Evolutionary conservation across 208 protist species (phyloP).

Genomic region (Porcisia hertigi): DNA sequence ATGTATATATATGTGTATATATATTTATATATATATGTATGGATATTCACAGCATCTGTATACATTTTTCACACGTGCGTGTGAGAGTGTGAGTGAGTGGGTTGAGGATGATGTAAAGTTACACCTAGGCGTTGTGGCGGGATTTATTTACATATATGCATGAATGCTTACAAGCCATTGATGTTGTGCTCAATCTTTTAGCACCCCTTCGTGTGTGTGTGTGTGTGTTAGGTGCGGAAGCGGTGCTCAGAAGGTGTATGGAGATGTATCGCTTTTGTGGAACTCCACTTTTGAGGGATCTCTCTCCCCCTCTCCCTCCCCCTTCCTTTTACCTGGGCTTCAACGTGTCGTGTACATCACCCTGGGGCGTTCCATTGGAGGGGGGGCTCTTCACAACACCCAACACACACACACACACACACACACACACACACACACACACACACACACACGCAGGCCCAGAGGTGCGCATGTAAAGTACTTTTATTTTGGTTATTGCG

Average conservation of each 20-base stretch:
- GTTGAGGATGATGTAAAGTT: neutral
- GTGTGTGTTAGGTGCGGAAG: too few species aligned
- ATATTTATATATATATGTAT: neutral
- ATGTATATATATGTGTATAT: neutral
- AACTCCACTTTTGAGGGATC: too few species aligned
- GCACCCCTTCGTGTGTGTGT: neutral
- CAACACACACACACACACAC: neutral
- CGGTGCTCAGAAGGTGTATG: too few species aligned
- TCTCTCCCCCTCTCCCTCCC: too few species aligned
- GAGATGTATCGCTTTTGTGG: too few species aligned
- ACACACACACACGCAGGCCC: neutral
- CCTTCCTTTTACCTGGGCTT: neutral
- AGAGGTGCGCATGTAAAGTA: neutral
- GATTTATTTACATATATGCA: neutral
- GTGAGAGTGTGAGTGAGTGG: neutral
- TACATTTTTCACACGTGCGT: neutral
- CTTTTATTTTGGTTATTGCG: neutral
- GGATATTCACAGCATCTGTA: neutral
- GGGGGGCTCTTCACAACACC: neutral
- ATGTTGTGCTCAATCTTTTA: too few species aligned
- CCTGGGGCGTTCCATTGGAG: neutral
- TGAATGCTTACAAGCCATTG: neutral
- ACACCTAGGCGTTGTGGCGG: neutral
- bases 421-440: neutral
- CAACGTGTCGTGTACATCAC: neutral